phyloP scores from a whole-genome alignment of 306 rosid species.

The Casuarina equisetifolia region DNA sequence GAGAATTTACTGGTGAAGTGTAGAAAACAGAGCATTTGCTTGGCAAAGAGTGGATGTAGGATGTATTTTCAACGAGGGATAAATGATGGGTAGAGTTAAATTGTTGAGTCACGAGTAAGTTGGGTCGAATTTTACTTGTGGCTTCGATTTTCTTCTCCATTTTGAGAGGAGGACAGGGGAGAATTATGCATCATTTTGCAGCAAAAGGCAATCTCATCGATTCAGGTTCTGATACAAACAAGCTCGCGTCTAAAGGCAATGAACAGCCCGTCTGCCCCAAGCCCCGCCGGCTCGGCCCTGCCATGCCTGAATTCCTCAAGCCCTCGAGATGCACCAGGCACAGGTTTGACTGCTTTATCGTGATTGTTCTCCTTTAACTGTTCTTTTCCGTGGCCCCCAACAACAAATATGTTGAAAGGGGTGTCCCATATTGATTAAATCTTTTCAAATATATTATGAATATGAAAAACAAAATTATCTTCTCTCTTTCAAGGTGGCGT shows the following conservation, averaged over 20 bases:
- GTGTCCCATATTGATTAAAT: too few relatives aligned
- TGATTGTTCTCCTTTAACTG: neutral
- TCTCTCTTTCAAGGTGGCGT: too few relatives aligned
- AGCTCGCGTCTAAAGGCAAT: slow-evolving; percentile 32
- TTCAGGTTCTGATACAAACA: slow-evolving; percentile 40
- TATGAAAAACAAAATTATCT: too few relatives aligned
- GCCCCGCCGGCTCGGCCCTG: slow-evolving; percentile 54
- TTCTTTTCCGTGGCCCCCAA: neutral
- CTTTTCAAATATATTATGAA: too few relatives aligned
- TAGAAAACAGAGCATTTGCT: too few relatives aligned
- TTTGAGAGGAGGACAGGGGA: slow-evolving; percentile 19
- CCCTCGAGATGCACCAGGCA: slow-evolving; percentile 58
- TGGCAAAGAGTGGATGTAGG: too few relatives aligned
- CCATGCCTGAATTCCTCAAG: slow-evolving; percentile 65
- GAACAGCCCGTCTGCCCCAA: slow-evolving; percentile 76
- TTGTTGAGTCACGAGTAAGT: slow-evolving; percentile 32
- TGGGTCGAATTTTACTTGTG: slow-evolving; percentile 36
- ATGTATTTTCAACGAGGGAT: slow-evolving; percentile 19
- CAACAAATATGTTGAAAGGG: neutral
- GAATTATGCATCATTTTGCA: slow-evolving; percentile 54
- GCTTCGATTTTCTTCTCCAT: slow-evolving; percentile 26
- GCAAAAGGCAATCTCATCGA: slow-evolving; percentile 57
- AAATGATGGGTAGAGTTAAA: slow-evolving; percentile 34
- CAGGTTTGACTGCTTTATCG: slow-evolving; percentile 40
- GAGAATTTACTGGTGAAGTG: too few relatives aligned